A percentile compares a stretch with the other conserved stretches of the same genome.
Conservation (phyloP, 2,329 filamentous ascomycete species). For the Geosmithia morbida region DNA sequence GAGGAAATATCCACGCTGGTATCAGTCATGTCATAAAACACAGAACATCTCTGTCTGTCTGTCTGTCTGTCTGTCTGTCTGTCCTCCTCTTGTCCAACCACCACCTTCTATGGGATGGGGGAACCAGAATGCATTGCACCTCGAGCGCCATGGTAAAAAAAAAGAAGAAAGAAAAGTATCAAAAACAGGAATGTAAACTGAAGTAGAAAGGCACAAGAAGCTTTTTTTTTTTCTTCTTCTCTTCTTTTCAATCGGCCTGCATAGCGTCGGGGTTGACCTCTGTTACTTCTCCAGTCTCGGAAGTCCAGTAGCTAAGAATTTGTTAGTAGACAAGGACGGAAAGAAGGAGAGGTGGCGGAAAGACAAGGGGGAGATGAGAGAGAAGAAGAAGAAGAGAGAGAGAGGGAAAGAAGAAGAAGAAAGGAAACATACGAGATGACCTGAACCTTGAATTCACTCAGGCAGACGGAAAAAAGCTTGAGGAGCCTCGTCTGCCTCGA, state of each 20-base stretch:
- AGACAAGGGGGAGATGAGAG: too few relatives aligned
- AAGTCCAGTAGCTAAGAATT: conserved; percentile 38
- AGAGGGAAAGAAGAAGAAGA: not conserved
- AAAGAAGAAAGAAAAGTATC: not conserved
- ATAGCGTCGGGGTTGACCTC: conserved; percentile 29
- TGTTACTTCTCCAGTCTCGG: conserved; percentile 43
- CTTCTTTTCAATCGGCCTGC: conserved; percentile 11
- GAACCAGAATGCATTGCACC: too few relatives aligned
- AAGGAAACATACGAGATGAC: conserved; percentile 50
- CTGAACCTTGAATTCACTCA: conserved; percentile 79
- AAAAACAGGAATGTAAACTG: not conserved
- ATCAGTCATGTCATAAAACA: conserved; percentile 1
- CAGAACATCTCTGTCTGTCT: too few relatives aligned
- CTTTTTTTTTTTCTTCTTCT: too few relatives aligned
- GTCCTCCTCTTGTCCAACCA: not conserved
- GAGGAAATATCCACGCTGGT: conserved; percentile 2
- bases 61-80: too few relatives aligned
- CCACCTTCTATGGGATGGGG: too few relatives aligned
- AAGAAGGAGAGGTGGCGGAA: conserved; percentile 2
- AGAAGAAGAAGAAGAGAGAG: not conserved
- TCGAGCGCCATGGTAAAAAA: too few relatives aligned
- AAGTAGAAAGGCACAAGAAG: too few relatives aligned
- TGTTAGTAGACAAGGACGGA: not conserved
- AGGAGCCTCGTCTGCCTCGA: conserved; percentile 84
- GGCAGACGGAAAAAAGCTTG: conserved; percentile 83